Percentiles rank a stretch among this genome's conserved stretches.
These are phyloP conservation scores for Stemphylium lycopersici DNA, from an alignment of 2,329 filamentous ascomycete genomes.

Conservation along the genomic window DNA sequence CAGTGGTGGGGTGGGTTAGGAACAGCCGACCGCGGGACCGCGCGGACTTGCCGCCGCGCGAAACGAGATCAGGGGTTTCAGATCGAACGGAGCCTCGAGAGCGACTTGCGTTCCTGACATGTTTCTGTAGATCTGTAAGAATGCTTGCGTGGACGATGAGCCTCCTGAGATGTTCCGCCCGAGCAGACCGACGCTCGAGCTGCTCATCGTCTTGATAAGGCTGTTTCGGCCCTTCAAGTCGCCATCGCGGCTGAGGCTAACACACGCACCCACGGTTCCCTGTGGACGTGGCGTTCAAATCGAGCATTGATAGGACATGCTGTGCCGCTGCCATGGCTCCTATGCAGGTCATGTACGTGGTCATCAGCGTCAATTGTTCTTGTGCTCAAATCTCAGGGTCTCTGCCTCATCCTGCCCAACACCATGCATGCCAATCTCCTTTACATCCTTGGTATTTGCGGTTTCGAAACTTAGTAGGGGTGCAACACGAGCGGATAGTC, in stretches of 20 bases:
- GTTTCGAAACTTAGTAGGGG: too few species aligned
- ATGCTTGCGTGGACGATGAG: background rate
- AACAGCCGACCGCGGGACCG: slow-evolving; percentile 1
- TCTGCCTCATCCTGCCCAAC: too few species aligned
- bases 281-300: background rate
- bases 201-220: background rate
- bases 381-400: too few species aligned
- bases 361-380: too few species aligned
- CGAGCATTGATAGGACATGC: background rate
- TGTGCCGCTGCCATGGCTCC: background rate
- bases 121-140: background rate
- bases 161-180: background rate
- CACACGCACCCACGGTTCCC: background rate
- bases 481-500: too few species aligned
- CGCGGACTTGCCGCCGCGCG: slow-evolving; percentile 1
- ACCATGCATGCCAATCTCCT: too few species aligned
- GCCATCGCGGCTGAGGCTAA: background rate
- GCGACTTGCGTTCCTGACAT: too few species aligned
- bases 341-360: background rate
- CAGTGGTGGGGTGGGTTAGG: background rate
- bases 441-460: too few species aligned
- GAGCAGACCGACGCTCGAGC: background rate
- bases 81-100: background rate
- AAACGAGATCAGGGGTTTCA: background rate
- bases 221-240: background rate